These are phyloP conservation scores for Carallia pectinifolia DNA, from an alignment of 345 rosid genomes.

Conservation along the genomic window DNA sequence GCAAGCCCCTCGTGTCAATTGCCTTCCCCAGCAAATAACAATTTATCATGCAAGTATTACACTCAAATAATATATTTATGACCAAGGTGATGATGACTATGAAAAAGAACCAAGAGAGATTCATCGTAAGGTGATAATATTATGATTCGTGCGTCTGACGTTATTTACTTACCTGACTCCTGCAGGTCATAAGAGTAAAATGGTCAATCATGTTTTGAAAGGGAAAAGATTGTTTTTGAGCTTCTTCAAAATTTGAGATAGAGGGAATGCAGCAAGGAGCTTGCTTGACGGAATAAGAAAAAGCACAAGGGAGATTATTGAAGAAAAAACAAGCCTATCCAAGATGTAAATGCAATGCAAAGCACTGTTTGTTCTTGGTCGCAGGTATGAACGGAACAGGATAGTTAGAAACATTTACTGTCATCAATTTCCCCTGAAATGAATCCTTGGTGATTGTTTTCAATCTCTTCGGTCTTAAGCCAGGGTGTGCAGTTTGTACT, in stretches of 20 bases:
- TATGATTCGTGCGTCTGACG: too few relatives aligned
- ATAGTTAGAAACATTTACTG: not conserved
- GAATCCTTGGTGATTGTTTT: not conserved
- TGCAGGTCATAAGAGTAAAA: constrained; percentile 85
- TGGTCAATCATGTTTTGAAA: constrained; percentile 86
- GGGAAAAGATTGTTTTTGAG: constrained; percentile 86
- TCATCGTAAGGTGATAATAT: too few relatives aligned
- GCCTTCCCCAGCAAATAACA: constrained; percentile 45
- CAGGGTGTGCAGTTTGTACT: too few relatives aligned
- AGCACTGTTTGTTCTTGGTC: constrained; percentile 95
- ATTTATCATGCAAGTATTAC: not conserved
- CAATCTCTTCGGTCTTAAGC: too few relatives aligned
- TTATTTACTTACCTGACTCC: not conserved
- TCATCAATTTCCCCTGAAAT: not conserved
- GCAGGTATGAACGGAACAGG: constrained; percentile 49
- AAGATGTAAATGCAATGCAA: constrained; percentile 75
- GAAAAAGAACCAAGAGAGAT: too few relatives aligned
- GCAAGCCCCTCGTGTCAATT: constrained; percentile 47
- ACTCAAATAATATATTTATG: too few relatives aligned
- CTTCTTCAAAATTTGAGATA: constrained; percentile 67
- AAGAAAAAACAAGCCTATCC: constrained; percentile 98
- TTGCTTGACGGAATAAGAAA: constrained; percentile 63
- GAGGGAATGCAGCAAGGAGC: constrained; percentile 49
- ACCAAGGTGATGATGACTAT: too few relatives aligned
- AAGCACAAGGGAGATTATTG: constrained; percentile 82